Base-by-base conservation (phyloP, 352 stramenopile species). In the Phytophthora nicotianae region DNA sequence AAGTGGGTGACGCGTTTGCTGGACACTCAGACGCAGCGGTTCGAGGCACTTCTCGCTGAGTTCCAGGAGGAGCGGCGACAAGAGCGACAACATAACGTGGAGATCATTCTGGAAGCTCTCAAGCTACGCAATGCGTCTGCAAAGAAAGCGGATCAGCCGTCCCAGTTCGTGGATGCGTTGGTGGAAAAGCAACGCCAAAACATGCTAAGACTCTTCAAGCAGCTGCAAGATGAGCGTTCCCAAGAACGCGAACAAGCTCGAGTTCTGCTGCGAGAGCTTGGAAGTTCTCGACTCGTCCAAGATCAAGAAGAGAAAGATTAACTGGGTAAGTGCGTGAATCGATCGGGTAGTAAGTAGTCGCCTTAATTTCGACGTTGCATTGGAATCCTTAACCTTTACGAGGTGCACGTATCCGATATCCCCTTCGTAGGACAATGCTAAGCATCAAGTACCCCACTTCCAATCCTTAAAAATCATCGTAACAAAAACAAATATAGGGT, bases 41-140 rank as follows among this genome's bases (percentile, higher is more conserved):
- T 80, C 20, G 68, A 80, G 26, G 49, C 68, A 1, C 41, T 80
- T 17, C 41, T 80, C 5, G 65, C 52, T 5, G 72, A 80, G 17
- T 80, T 80, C 16, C 68, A 74, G n/a, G 68, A 80, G 17, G 72
- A 80, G 20, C 59, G 72, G 11, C 68, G 65, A 47, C 64, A 80
- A 49, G 72, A 80, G 35, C 68, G 72, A 0, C 64, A 77, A 27
- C 68, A 77, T 38, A 77, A 75, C 23, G 47, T 77, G 26, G 72
- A 80, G 51, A 60, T 80, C 38, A 75, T 80, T 32, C 40, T 80
- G 10, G 60, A 77, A 51, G 56, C 70, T 23, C 72, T 80, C 16
- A 77, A 66, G 49, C 23, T 73, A 54, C 65, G 60, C 20, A 64
- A 40, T 70, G 63, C 49, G 8, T 62, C 49, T 0, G 20, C 50